A percentile compares a stretch with the other conserved stretches of the same genome.
Conservation (phyloP, 164 flowering plant genomes). For the Euptelea pleiosperma region DNA sequence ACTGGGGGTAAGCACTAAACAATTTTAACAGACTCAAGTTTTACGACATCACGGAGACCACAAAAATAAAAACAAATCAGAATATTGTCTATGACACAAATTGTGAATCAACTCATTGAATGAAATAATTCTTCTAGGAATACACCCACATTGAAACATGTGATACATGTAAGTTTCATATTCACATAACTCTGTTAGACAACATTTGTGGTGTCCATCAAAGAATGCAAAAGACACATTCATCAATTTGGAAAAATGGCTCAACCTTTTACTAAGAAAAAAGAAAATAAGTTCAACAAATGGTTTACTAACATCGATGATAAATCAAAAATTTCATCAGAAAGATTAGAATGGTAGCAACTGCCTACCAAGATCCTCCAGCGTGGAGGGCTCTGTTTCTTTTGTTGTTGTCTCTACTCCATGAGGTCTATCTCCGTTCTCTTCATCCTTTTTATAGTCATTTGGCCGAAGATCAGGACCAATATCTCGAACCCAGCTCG, state of each 20-base stretch:
- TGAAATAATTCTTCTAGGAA: no score
- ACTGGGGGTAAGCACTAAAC: no score
- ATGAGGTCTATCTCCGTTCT: slow-evolving; percentile 21
- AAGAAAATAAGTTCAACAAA: background rate
- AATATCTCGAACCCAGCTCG: slow-evolving; percentile 92
- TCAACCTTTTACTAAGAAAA: background rate
- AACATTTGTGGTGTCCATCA: background rate
- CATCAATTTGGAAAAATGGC: background rate
- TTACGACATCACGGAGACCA: no score
- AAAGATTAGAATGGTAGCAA: no score
- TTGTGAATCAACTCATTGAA: no score
- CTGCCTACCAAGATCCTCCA: slow-evolving; percentile 80
- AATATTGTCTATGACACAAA: no score
- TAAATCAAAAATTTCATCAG: no score
- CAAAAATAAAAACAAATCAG: no score
- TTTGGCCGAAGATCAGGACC: slow-evolving; percentile 84
- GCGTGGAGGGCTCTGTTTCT: slow-evolving; percentile 63
- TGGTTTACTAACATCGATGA: background rate
- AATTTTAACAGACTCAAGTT: no score
- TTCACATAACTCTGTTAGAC: no score
- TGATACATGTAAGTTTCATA: no score
- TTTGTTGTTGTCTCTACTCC: slow-evolving; percentile 20
- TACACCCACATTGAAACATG: no score
- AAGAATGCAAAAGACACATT: background rate
- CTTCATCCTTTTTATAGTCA: slow-evolving; percentile 50